phyloP scores from a whole-genome alignment of 371 early-diverging fungal genomes.

The Scutellospora calospora region DNA sequence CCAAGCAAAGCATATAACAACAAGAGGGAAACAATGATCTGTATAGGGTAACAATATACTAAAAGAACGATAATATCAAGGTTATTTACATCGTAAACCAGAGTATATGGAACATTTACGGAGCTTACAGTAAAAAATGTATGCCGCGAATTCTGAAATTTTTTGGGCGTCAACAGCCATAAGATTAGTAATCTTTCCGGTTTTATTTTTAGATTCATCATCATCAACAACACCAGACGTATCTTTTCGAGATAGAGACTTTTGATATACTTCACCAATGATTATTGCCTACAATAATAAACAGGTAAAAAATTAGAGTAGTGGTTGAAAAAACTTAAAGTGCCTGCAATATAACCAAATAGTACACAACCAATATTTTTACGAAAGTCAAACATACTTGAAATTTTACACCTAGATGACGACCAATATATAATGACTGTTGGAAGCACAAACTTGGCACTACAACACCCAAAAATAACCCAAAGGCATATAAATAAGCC shows the following conservation, averaged over 20 bases:
- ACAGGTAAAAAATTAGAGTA: not conserved
- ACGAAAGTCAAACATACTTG: slow-evolving; percentile 17
- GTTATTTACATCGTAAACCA: not conserved
- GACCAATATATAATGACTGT: slow-evolving; percentile 45
- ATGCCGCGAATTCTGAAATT: slow-evolving; percentile 56
- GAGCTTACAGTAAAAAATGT: slow-evolving; percentile 53
- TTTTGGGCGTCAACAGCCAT: slow-evolving; percentile 81
- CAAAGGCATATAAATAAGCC: slow-evolving; percentile 65
- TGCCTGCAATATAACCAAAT: not conserved
- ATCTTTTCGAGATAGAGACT: slow-evolving; percentile 65
- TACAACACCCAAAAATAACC: slow-evolving; percentile 52
- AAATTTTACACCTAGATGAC: slow-evolving; percentile 39
- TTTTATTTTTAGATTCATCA: slow-evolving; percentile 47
- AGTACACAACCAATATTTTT: not conserved
- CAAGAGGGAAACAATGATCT: slow-evolving; percentile 56
- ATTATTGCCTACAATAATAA: slow-evolving; percentile 57
- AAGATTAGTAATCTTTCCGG: slow-evolving; percentile 84
- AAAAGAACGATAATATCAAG: slow-evolving; percentile 38
- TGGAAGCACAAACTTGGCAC: slow-evolving; percentile 36
- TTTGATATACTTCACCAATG: slow-evolving; percentile 66
- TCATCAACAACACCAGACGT: slow-evolving; percentile 46
- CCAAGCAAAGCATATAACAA: slow-evolving; percentile 65
- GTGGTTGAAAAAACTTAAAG: not conserved
- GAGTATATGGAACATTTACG: not conserved
- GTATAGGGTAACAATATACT: slow-evolving; percentile 63